A percentile compares a stretch with the other conserved stretches of the same genome.
phyloP scores from a whole-genome alignment of 2,329 filamentous ascomycete species.

The Polytolypa hystricis region DNA sequence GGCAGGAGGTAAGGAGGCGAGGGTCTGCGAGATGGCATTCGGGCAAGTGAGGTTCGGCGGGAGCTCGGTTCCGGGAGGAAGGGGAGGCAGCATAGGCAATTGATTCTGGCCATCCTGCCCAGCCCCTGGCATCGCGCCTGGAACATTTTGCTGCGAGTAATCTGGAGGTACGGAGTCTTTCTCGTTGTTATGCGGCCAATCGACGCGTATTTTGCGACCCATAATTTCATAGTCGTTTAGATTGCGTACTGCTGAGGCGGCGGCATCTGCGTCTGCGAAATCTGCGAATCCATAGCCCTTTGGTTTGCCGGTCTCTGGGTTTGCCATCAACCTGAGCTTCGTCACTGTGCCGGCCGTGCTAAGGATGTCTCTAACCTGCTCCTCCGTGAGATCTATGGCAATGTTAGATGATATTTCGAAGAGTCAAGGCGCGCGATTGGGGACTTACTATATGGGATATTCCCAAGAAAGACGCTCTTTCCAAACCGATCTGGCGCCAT shows the following conservation, averaged over 20 bases:
- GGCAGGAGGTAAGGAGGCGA: slow-evolving; percentile 72
- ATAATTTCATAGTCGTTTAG: slow-evolving; percentile 92
- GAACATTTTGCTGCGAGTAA: slow-evolving; percentile 31
- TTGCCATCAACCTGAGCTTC: slow-evolving; percentile 87
- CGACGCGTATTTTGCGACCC: slow-evolving; percentile 85
- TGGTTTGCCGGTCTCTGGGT: slow-evolving; percentile 84
- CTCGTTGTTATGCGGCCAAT: slow-evolving; percentile 88
- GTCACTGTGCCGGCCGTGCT: slow-evolving; percentile 80
- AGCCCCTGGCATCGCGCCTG: slow-evolving; percentile 24
- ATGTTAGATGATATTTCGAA: slow-evolving; percentile 14
- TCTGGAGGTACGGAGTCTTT: slow-evolving; percentile 51
- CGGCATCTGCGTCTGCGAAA: slow-evolving; percentile 84
- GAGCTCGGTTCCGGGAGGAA: slow-evolving; percentile 76
- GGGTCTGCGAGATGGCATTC: slow-evolving; percentile 84
- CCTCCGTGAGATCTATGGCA: slow-evolving; percentile 74
- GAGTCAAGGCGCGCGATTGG: background rate
- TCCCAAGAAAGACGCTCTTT: slow-evolving; percentile 38
- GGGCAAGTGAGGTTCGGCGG: slow-evolving; percentile 72
- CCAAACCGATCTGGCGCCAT: slow-evolving; percentile 36
- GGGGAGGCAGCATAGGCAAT: slow-evolving; percentile 55
- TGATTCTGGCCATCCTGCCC: slow-evolving; percentile 28
- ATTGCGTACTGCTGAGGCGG: slow-evolving; percentile 88
- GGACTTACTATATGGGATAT: slow-evolving; percentile 56
- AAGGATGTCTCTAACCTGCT: slow-evolving; percentile 91
- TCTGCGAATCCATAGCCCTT: slow-evolving; percentile 97